These are phyloP conservation scores for Lotus japonicus DNA, from an alignment of 306 rosid species.

Conservation along the genomic window DNA sequence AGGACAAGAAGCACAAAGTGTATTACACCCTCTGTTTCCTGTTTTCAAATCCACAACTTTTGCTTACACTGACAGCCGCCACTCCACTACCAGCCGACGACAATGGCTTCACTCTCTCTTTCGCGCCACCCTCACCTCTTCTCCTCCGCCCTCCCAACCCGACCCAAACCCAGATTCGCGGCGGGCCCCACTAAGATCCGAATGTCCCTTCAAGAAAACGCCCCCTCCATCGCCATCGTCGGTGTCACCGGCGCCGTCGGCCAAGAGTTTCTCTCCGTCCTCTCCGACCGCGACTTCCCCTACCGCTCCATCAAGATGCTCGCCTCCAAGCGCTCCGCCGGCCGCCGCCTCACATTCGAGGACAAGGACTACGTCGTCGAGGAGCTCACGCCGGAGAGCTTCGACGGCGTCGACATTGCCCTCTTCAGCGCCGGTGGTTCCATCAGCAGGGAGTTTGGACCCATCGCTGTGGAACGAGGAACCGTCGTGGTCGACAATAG, in stretches of 20 bases:
- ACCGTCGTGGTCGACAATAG: slow-evolving; percentile 85
- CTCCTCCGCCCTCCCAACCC: slow-evolving; percentile 13
- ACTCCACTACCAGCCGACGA: no score
- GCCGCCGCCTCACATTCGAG: slow-evolving; percentile 49
- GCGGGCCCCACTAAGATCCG: slow-evolving; percentile 32
- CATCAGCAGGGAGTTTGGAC: slow-evolving; percentile 76
- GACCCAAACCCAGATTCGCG: slow-evolving; percentile 10
- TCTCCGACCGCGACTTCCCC: slow-evolving; percentile 88
- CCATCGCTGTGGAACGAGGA: slow-evolving; percentile 77
- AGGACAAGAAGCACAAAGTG: no score
- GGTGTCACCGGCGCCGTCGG: slow-evolving; percentile 99
- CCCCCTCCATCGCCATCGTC: slow-evolving; percentile 77
- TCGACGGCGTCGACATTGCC: slow-evolving; percentile 79
- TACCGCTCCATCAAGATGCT: slow-evolving; percentile 95
- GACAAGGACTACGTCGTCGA: slow-evolving; percentile 57
- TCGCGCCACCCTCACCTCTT: slow-evolving; percentile 33
- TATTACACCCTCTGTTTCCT: no score
- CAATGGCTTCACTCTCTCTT: slow-evolving; percentile 31
- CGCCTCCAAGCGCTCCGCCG: slow-evolving; percentile 91
- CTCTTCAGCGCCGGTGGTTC: slow-evolving; percentile 98
- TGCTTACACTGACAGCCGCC: no score
- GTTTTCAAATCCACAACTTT: no score
- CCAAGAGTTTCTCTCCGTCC: slow-evolving; percentile 90
- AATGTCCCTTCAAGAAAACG: slow-evolving; percentile 70
- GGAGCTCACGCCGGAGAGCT: slow-evolving; percentile 83